Conservation (phyloP, 2,329 filamentous ascomycete species). For the Claviceps spartinae region DNA sequence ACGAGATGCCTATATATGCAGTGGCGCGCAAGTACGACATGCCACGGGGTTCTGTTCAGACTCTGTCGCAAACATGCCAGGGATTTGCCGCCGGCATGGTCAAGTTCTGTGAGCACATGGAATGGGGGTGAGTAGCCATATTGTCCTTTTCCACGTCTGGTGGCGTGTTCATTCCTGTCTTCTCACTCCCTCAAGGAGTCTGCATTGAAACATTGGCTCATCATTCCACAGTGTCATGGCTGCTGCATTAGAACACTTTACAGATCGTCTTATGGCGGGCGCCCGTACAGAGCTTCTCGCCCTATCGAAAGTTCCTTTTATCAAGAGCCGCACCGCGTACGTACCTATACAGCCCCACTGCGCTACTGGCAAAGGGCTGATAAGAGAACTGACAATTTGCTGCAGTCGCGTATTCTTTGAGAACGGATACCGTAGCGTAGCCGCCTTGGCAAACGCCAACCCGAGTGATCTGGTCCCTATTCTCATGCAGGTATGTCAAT, state of each 20-base stretch:
- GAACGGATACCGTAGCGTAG: constrained; percentile 57
- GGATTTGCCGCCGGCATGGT: constrained; percentile 70
- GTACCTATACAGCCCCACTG: constrained; percentile 9
- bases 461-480: constrained; percentile 54
- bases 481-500: constrained; percentile 47
- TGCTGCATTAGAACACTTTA: constrained; percentile 61
- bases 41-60: constrained; percentile 58
- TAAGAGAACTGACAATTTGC: constrained; percentile 1
- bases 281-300: constrained; percentile 58
- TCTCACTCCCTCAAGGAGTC: too few species aligned
- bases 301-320: constrained; percentile 56
- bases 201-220: constrained; percentile 5
- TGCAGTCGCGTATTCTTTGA: constrained; percentile 52
- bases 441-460: constrained; percentile 54
- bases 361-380: too few species aligned
- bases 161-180: too few species aligned
- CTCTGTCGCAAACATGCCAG: constrained; percentile 58
- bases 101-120: constrained; percentile 67
- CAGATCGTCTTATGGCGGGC: constrained; percentile 58
- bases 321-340: constrained; percentile 63
- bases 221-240: constrained; percentile 42
- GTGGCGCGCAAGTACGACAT: constrained; percentile 59
- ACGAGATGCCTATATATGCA: constrained; percentile 56
- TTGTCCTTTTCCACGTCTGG: not conserved
- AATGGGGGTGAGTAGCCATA: constrained; percentile 41